These are phyloP conservation scores for Cystobasidiopsis lactophilus DNA, from an alignment of 768 basidiomycete genomes.

Conservation along the genomic window DNA sequence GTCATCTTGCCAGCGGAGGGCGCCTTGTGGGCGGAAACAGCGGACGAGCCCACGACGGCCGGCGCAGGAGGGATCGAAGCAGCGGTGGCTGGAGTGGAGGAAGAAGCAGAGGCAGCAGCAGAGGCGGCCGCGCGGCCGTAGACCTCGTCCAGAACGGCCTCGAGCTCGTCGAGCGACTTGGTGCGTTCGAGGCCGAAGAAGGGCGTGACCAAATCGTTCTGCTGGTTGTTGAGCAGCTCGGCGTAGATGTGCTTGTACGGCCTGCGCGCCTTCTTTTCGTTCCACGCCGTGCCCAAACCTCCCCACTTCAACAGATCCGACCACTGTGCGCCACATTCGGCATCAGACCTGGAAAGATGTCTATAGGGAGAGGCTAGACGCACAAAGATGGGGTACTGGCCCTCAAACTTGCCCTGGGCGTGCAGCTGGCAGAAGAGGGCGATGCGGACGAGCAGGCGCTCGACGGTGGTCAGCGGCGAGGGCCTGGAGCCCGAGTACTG, in stretches of 20 bases:
- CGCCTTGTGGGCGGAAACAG: no score
- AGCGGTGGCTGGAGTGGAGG: background rate
- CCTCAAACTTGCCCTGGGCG: background rate
- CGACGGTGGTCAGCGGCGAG: background rate
- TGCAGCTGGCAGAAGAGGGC: background rate
- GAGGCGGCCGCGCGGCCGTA: background rate
- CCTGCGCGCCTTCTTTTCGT: background rate
- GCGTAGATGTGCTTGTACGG: conserved; percentile 1
- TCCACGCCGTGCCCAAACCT: background rate
- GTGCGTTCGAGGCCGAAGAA: background rate
- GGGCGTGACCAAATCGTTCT: background rate
- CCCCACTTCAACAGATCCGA: no score
- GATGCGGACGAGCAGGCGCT: background rate
- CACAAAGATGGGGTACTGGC: background rate
- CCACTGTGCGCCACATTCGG: no score
- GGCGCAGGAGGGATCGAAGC: background rate
- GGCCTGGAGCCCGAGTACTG: background rate
- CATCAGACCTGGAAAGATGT: no score
- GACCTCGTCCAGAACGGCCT: background rate
- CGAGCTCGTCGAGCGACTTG: background rate
- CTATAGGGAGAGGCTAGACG: no score
- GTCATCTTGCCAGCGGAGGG: no score
- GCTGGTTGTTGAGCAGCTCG: background rate
- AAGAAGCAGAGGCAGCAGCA: background rate
- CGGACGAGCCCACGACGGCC: no score